Conservation (phyloP, 169 alveolate genomes). For the Plasmodium fragile region DNA sequence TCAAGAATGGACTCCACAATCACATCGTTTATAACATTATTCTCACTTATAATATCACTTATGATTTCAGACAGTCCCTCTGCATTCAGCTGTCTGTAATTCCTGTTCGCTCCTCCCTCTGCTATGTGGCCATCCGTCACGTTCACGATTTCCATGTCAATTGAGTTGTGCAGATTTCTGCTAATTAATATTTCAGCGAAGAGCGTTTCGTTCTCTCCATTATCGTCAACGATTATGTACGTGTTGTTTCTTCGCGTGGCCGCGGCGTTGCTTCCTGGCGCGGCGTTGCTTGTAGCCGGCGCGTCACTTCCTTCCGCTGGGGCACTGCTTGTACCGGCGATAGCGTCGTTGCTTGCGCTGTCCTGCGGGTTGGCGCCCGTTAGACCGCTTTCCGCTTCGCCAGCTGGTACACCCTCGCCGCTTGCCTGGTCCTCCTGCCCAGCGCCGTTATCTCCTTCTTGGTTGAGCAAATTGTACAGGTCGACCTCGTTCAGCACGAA, state of each 20-base stretch:
- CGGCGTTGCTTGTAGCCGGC: background rate
- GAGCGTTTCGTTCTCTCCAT: conserved; percentile 54
- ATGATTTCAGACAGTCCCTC: conserved; percentile 60
- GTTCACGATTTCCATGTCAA: conserved; percentile 47
- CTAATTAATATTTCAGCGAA: conserved; percentile 54
- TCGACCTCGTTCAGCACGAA: conserved; percentile 1
- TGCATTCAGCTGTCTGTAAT: conserved; percentile 24
- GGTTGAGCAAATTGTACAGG: background rate
- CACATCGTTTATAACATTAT: conserved; percentile 24
- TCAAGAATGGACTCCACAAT: conserved; percentile 20
- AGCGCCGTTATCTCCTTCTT: background rate
- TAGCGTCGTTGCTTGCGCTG: too few relatives aligned
- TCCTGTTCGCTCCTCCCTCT: background rate
- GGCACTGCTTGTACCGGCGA: too few relatives aligned
- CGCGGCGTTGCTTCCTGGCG: background rate
- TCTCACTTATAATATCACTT: conserved; percentile 17
- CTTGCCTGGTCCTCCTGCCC: background rate
- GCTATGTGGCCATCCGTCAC: conserved; percentile 6
- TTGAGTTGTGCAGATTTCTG: conserved; percentile 19
- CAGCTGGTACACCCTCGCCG: too few relatives aligned
- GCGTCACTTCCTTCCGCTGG: too few relatives aligned
- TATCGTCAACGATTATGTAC: conserved; percentile 54
- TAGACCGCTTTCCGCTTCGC: background rate
- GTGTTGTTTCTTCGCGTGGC: background rate
- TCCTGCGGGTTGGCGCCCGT: background rate